phyloP scores from a whole-genome alignment of 2,329 filamentous ascomycete species.

The Verticillium isaacii region DNA sequence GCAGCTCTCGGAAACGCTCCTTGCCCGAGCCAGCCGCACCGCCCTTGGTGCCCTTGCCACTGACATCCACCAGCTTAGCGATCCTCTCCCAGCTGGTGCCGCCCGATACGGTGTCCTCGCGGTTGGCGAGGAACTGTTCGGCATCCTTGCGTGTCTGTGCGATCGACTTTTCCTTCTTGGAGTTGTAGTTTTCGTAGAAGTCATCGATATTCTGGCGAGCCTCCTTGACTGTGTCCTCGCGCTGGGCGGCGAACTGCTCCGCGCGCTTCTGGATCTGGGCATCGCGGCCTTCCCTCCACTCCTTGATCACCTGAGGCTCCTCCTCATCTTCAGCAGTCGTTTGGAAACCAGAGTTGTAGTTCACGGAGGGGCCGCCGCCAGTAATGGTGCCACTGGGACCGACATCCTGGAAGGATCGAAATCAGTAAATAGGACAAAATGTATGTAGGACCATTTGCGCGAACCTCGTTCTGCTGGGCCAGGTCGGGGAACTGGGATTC shows the following conservation, averaged over 20 bases:
- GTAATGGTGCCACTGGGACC: constrained; percentile 78
- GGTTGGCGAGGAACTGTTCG: constrained; percentile 81
- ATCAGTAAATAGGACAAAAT: background rate
- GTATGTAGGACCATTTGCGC: constrained; percentile 7
- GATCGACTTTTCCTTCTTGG: constrained; percentile 92
- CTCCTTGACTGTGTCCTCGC: constrained; percentile 79
- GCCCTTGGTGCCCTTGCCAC: constrained; percentile 83
- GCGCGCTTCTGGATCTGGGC: constrained; percentile 77
- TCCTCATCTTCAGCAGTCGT: constrained; percentile 59
- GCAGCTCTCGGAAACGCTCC: constrained; percentile 88
- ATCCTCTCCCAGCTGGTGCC: constrained; percentile 99
- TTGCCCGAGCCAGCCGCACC: constrained; percentile 89
- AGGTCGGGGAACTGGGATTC: constrained; percentile 91
- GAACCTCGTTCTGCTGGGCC: constrained; percentile 60
- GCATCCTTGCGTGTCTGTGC: constrained; percentile 86
- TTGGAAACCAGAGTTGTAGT: constrained; percentile 58
- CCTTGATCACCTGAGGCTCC: constrained; percentile 81
- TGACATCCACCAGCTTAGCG: constrained; percentile 94
- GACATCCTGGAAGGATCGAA: constrained; percentile 50
- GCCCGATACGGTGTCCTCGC: constrained; percentile 89
- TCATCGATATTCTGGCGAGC: constrained; percentile 95
- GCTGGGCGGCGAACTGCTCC: constrained; percentile 76
- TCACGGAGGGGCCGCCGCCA: constrained; percentile 50
- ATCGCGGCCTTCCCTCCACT: constrained; percentile 90
- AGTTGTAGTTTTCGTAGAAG: constrained; percentile 99